phyloP scores from a whole-genome alignment of 192 early-diverging fungal genomes.

The Allomyces arbusculus region DNA sequence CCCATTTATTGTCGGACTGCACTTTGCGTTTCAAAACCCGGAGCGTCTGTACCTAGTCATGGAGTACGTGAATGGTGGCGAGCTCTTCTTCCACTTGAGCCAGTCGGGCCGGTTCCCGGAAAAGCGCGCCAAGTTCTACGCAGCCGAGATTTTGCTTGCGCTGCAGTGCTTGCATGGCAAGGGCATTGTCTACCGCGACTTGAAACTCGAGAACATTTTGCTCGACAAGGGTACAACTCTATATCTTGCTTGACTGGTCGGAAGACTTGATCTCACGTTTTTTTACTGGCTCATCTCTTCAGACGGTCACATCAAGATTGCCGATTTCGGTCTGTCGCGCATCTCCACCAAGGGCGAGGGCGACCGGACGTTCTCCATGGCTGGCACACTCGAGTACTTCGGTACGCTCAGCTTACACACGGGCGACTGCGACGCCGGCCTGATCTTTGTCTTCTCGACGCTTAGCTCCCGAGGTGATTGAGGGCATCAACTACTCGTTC shows the following conservation, averaged over 20 bases:
- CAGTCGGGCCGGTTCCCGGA: slow-evolving; percentile 20
- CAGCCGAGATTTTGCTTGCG: slow-evolving; percentile 24
- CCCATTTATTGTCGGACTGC: slow-evolving; percentile 81
- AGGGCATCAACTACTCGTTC: slow-evolving; percentile 17
- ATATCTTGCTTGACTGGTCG: no score
- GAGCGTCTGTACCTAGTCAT: slow-evolving; percentile 72
- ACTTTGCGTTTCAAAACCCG: slow-evolving; percentile 82
- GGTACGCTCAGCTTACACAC: background rate
- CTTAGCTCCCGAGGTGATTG: slow-evolving; percentile 27
- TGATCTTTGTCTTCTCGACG: background rate
- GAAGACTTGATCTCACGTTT: no score
- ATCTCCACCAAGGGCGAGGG: slow-evolving; percentile 4
- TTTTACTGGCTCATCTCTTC: no score
- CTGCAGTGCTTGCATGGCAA: slow-evolving; percentile 32
- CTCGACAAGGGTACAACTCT: slow-evolving; percentile 13
- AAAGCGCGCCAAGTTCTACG: slow-evolving; percentile 29
- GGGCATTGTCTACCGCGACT: slow-evolving; percentile 41
- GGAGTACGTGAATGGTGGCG: slow-evolving; percentile 77
- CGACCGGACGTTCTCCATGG: slow-evolving; percentile 7
- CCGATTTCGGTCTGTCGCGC: slow-evolving; percentile 24
- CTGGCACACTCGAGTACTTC: slow-evolving; percentile 29
- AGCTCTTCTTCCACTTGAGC: slow-evolving; percentile 73
- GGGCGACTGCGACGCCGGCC: no score
- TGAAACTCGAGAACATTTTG: slow-evolving; percentile 51
- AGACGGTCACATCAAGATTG: slow-evolving; percentile 28